These are phyloP conservation scores for Alternaria incomplexa DNA, from an alignment of 2,329 filamentous ascomycete species.

Conservation along the genomic window DNA sequence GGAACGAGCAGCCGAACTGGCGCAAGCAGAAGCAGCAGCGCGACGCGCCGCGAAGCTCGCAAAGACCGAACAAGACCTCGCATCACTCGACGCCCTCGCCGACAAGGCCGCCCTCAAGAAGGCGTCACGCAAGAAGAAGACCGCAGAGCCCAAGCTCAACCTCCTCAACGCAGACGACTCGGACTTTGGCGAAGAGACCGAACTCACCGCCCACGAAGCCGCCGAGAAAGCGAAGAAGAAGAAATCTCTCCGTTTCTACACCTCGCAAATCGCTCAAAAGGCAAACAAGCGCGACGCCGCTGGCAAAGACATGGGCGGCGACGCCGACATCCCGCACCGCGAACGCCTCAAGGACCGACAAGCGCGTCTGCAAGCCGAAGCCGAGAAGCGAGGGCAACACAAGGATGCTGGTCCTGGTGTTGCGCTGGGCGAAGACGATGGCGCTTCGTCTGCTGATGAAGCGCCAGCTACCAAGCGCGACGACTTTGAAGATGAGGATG, in stretches of 20 bases:
- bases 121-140: slow-evolving; percentile 52
- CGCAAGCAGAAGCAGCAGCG: slow-evolving; percentile 61
- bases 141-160: slow-evolving; percentile 35
- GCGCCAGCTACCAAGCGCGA: slow-evolving; percentile 39
- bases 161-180: slow-evolving; percentile 68
- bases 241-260: slow-evolving; percentile 96
- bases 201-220: slow-evolving; percentile 76
- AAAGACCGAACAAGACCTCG: slow-evolving; percentile 72
- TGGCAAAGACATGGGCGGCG: slow-evolving; percentile 76
- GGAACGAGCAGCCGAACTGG: slow-evolving; percentile 58
- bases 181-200: slow-evolving; percentile 91
- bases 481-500: slow-evolving; percentile 63
- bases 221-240: slow-evolving; percentile 88
- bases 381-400: slow-evolving; percentile 76
- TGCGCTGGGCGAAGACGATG: slow-evolving; percentile 67
- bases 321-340: slow-evolving; percentile 83
- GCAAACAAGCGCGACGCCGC: slow-evolving; percentile 80
- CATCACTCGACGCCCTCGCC: slow-evolving; percentile 71
- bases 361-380: slow-evolving; percentile 84
- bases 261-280: slow-evolving; percentile 95
- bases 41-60: slow-evolving; percentile 60
- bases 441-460: slow-evolving; percentile 72
- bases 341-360: slow-evolving; percentile 88
- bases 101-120: slow-evolving; percentile 55
- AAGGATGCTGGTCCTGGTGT: slow-evolving; percentile 64